Conservation (phyloP, 2,329 filamentous ascomycete genomes). For the Diplodia sapinea region DNA sequence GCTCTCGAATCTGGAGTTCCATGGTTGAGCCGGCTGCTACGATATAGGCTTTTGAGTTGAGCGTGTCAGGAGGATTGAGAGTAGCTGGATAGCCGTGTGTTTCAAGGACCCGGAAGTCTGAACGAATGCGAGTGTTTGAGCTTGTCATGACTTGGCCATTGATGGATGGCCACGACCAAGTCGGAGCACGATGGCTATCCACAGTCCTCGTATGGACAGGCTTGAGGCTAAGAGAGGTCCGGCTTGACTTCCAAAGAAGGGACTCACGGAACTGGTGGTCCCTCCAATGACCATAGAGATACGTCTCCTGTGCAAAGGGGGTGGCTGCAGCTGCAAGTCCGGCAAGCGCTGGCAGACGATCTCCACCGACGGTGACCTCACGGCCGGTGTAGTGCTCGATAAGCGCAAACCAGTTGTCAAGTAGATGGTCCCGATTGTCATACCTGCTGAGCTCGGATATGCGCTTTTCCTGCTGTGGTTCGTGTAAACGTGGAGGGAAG, state of each 20-base stretch:
- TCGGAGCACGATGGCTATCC: background rate
- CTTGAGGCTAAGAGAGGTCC: background rate
- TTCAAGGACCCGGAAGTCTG: background rate
- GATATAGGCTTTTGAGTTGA: background rate
- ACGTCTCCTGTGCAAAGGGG: background rate
- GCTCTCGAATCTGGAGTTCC: background rate
- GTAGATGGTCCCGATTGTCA: background rate
- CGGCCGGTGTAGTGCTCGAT: slow-evolving; percentile 3
- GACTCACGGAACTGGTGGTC: background rate
- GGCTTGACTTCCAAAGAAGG: slow-evolving; percentile 1
- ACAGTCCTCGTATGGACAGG: background rate
- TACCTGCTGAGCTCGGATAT: background rate
- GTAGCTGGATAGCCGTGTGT: background rate
- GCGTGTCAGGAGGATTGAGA: background rate
- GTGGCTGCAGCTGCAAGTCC: background rate
- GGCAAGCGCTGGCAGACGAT: slow-evolving; percentile 1
- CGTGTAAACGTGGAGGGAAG: slow-evolving; percentile 15
- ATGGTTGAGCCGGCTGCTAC: background rate
- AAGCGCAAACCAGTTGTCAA: background rate
- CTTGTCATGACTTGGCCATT: background rate
- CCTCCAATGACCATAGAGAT: slow-evolving; percentile 4
- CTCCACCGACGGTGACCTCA: background rate
- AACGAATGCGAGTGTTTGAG: background rate
- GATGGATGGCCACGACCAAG: slow-evolving; percentile 10
- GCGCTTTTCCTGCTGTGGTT: background rate